Base-by-base conservation (phyloP, 768 basidiomycete genomes). In the Cubamyces sp. region DNA sequence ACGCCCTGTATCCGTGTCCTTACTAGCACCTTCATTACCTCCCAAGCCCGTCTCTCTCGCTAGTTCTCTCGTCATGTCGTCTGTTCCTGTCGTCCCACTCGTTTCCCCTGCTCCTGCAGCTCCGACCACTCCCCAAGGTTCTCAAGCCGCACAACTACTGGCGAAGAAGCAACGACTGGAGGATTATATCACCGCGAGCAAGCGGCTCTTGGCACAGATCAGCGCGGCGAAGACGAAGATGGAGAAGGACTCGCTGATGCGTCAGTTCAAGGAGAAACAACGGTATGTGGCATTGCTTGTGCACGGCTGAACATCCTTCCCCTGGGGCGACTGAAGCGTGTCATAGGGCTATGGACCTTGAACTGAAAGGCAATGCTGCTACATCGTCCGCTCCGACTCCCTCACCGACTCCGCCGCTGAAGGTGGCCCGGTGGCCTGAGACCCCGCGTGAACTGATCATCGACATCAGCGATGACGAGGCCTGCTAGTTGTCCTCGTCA, bases 171-270 rank as follows among this genome's bases (percentile, higher is more conserved):
- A 72, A 40, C 75, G 77, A 14, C 73, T 86, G 25, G 81, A 84
- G 60, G 72, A 78, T 48, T 80, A 84, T 47, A 84, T 87, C 46
- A 72, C 80, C 37, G 79, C 84, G 66, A 84, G 76, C 65, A 85
- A 84, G 73, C 50, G 65, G 28, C 70, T 87, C 41, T 84, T 87
- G 79, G 74, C 68, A 6, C 74, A 77, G 66, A 73, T 86, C 30
- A 60, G 71, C n/a, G 68, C 69, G 39, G 81, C 84, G 39, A 74
- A 71, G 58, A 81, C 78, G 12, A 86, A 84, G 74, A 75, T 74
- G 54, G 84, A 85, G 73, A 84, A 78, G 65, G 81, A 83, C 19
- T 64, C 59, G 9, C 74, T 87, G 5, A 64, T 83, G 69, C 71
- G 67, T 9, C 66, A 77, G 21, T 78, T 86, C 76, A 78, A 81